Evolutionary conservation across 305 asterid species (phyloP), one percentile per base, ranked within the genome.

Genomic region (Salvia sclarea): DNA sequence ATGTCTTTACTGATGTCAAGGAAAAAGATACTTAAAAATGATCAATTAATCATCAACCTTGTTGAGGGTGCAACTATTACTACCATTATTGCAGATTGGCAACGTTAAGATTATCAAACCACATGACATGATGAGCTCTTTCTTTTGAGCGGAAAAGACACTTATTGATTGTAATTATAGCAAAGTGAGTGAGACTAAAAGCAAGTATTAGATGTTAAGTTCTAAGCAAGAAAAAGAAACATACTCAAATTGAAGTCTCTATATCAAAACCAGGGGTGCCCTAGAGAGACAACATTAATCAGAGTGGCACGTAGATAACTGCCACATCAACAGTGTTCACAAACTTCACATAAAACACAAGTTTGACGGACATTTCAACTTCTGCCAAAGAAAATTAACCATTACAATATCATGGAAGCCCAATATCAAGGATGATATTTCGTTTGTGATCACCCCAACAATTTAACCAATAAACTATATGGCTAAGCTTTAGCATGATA

Each of bases 1-100:
- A 91, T 94, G 84, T 91, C 99, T 94, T 75, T 44, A 50, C 37
- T 38, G 17, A 65, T 55, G 96, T 85, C 79, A 86, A 91, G 92
- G 89, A 77, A 71, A 61, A 78, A 80, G 50, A 58, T 38, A 9
- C 38, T 41, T 35, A 35, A 48, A 48, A 53, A 59, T 10, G 17
- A 30, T 22, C 22, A 63, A 56, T 63, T 53, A 50, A 69, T 13
- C 20, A 20, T 31, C 56, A 53, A 10, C 31, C 5, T 10, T 40
- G 21, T 25, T 47, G 24, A 5, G 25, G 8, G 31, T 56, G 57
- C 25, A 12, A 43, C 52, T 13, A 41, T 40, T 30, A 9, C 20
- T 11, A 33, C 24, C 6, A 3, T 16, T 44, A 43, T 47, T 13
- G 47, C 49, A 13, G n/a, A 31, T 52, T 55, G 37, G 57, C 43